phyloP scores from a whole-genome alignment of 1,284 basidiomycete genomes.

The Bjerkandera adusta region DNA sequence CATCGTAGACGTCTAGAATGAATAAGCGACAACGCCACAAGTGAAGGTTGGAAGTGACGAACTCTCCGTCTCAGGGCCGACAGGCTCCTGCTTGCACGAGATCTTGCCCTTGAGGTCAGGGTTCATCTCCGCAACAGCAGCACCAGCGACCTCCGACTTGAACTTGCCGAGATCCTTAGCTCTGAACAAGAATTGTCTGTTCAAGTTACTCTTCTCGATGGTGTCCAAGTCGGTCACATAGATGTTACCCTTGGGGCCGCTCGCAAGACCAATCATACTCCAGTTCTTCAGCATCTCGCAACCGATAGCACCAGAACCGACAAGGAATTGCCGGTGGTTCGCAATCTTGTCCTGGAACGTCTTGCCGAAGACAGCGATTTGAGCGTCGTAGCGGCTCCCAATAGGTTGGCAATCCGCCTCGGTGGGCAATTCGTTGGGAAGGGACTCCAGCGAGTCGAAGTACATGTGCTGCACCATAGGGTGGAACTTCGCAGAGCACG shows the following conservation, averaged over 20 bases:
- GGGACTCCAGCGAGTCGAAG: conserved; percentile 96
- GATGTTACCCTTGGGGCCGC: conserved; percentile 80
- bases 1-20: conserved; percentile 78
- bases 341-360: conserved; percentile 92
- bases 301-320: conserved; percentile 97
- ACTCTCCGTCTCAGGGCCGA: conserved; percentile 94
- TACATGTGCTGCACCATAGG: conserved; percentile 96
- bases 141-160: conserved; percentile 94
- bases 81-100: conserved; percentile 88
- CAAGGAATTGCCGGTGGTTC: conserved; percentile 93
- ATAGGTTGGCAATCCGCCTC: conserved; percentile 87
- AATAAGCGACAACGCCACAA: conserved; percentile 4
- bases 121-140: conserved; percentile 96
- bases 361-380: conserved; percentile 95
- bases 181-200: conserved; percentile 98
- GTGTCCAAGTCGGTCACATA: conserved; percentile 98
- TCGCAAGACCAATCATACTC: conserved; percentile 97
- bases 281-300: conserved; percentile 99
- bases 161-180: conserved; percentile 97
- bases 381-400: conserved; percentile 89
- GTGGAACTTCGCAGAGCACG: conserved; percentile 97
- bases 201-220: conserved; percentile 99
- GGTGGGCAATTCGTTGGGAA: conserved; percentile 73
- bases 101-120: conserved; percentile 90
- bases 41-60: conserved; percentile 30